phyloP scores from a whole-genome alignment of 805 yeast species.

The Yarrowia alimentaria region DNA sequence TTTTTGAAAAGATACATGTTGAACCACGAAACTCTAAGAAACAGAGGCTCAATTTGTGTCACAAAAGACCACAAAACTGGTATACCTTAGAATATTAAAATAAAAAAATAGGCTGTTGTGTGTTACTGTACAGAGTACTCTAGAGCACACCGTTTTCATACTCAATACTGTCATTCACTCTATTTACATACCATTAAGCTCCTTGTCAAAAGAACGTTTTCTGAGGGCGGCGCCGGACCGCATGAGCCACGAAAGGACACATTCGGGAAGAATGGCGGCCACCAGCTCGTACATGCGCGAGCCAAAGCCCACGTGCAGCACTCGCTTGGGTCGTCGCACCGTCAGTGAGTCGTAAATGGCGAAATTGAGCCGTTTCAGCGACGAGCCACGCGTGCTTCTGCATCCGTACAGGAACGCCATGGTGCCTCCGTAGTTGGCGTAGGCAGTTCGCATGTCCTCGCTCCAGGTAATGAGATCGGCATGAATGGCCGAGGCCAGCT shows the following conservation, averaged over 20 bases:
- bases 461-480: slow-evolving; percentile 47
- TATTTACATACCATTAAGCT: slow-evolving; percentile 24
- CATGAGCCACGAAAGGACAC: slow-evolving; percentile 42
- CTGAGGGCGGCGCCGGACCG: slow-evolving; percentile 32
- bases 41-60: too few species aligned
- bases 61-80: neutral
- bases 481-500: slow-evolving; percentile 39
- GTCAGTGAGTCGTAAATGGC: slow-evolving; percentile 39
- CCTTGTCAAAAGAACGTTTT: slow-evolving; percentile 26
- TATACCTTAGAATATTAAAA: neutral
- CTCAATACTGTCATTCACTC: neutral
- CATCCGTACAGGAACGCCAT: slow-evolving; percentile 38
- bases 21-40: too few species aligned
- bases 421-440: slow-evolving; percentile 34
- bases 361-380: slow-evolving; percentile 36
- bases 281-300: slow-evolving; percentile 38
- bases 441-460: slow-evolving; percentile 40
- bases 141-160: too few species aligned
- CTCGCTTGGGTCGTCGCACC: slow-evolving; percentile 35
- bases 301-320: slow-evolving; percentile 40
- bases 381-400: slow-evolving; percentile 38
- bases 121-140: too few species aligned
- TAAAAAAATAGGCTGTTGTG: too few species aligned
- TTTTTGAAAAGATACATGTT: too few species aligned
- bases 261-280: slow-evolving; percentile 37